phyloP scores from a whole-genome alignment of 768 basidiomycete species.

The Leccinum variicolor region DNA sequence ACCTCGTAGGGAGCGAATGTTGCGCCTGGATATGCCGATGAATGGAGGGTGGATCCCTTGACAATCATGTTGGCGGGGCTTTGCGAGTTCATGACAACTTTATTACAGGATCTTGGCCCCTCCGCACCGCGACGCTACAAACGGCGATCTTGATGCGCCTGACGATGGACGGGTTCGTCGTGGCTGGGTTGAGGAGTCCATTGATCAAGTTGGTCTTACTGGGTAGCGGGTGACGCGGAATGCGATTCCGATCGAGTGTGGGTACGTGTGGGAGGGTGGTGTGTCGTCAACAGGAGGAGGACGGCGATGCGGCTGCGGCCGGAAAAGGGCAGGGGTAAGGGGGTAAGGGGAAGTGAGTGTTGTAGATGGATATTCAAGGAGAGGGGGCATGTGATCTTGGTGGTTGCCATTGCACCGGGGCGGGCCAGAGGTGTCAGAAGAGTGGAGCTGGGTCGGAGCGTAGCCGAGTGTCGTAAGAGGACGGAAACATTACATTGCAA shows the following conservation, averaged over 20 bases:
- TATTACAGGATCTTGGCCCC: no score
- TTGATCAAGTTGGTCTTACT: constrained; percentile 70
- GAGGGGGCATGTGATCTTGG: no score
- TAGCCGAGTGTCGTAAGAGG: no score
- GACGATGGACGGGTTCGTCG: constrained; percentile 68
- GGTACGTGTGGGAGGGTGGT: constrained; percentile 60
- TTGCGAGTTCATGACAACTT: no score
- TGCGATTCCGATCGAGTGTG: constrained; percentile 51
- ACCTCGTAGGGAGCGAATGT: not conserved
- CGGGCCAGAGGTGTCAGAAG: no score
- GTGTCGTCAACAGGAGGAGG: constrained; percentile 15
- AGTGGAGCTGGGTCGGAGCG: no score
- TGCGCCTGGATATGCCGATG: not conserved
- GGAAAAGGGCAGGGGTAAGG: no score
- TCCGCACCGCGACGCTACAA: constrained; percentile 62
- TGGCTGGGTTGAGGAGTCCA: constrained; percentile 73
- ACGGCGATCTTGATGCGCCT: constrained; percentile 52
- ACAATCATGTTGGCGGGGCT: not conserved
- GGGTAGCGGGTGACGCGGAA: constrained; percentile 44
- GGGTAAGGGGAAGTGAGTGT: no score
- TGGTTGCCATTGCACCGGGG: no score
- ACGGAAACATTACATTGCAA: no score
- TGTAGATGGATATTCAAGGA: no score
- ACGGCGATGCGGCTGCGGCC: no score
- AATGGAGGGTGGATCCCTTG: not conserved